Evolutionary conservation across 352 stramenopile species (phyloP), one percentile per base, ranked within the genome.

Genomic region (Pythium periplocum): DNA sequence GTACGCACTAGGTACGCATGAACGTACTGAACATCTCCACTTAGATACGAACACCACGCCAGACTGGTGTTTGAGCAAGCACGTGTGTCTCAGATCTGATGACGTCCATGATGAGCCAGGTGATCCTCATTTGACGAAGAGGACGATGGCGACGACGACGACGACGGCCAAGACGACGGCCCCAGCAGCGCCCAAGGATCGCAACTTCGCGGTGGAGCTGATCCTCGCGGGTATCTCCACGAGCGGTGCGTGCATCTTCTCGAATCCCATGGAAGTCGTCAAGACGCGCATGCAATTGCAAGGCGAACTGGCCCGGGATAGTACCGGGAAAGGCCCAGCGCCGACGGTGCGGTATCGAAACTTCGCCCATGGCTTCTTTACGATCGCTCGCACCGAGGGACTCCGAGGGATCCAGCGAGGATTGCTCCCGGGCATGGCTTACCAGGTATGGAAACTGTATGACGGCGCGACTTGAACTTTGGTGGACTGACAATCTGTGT

Each of bases 271-370:
- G 82, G 84, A 95, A 62, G 83, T 93, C 43, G 75, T 95, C 57
- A 95, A 95, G 77, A 95, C 84, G 52, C 84, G 84, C 57, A 93
- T 95, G 84, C 84, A 95, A 68, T 62, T 95, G 38, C 84, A 95
- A 66, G 84, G 83, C 12, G 84, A 95, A 55, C 71, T 95, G 32
- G 73, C 81, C 12, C 70, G 73, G 51, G 77, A 73, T 37, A 66
- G 66, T 2, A 58, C 66, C 7, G 44, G 34, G 11, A 59, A 51
- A 30, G 66, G 55, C 17, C 48, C 51, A n/a, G 49, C 58, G 12
- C 59, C 62, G 9, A 71, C 71, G 2, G 67, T 90, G 48, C 78
- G 73, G 47, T 95, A 93, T 64, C 75, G 78, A 59, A 93, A 92
- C 62, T 90, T 92, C 48, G 75, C 73, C n/a, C 83, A 95, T 55